Conservation (phyloP, 192 early-diverging fungal genomes). For the Lobosporangium transversale region DNA sequence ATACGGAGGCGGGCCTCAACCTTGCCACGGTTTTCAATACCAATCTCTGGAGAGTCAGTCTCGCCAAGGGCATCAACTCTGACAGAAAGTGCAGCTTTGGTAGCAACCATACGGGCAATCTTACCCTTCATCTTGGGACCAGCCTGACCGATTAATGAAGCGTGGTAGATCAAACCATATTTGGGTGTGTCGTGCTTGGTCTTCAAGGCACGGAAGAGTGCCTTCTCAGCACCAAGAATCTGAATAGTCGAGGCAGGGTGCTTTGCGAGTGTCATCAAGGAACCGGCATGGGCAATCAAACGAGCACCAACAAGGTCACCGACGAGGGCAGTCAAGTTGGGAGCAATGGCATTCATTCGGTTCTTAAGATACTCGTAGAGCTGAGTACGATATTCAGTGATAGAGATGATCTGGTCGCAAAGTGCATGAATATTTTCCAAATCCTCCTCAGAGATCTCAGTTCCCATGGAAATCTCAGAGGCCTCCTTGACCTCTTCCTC, state of each 20-base stretch:
- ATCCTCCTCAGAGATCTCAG: conserved; percentile 97
- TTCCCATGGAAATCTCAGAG: conserved; percentile 99
- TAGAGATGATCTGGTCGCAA: conserved; percentile 95
- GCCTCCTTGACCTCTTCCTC: conserved; percentile 95
- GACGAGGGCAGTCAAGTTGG: conserved; percentile 92
- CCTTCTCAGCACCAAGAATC: conserved; percentile 99
- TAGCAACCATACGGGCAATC: conserved; percentile 93
- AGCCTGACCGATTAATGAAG: conserved; percentile 96
- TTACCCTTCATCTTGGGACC: conserved; percentile 97
- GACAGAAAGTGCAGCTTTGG: conserved; percentile 90
- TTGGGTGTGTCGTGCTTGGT: conserved; percentile 99
- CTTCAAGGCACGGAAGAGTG: conserved; percentile 99
- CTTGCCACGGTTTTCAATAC: conserved; percentile 87
- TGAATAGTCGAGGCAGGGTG: conserved; percentile 98
- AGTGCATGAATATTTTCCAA: conserved; percentile 93
- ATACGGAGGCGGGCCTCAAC: conserved; percentile 88
- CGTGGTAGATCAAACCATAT: conserved; percentile 98
- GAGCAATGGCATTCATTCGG: conserved; percentile 93
- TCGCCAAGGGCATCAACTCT: conserved; percentile 95
- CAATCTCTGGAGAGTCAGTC: conserved; percentile 79
- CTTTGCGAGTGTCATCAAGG: conserved; percentile 96
- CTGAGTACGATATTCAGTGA: conserved; percentile 94
- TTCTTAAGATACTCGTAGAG: conserved; percentile 98
- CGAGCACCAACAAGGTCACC: conserved; percentile 99
- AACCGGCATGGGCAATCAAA: conserved; percentile 97